Evolutionary conservation across 768 basidiomycete genomes (phyloP).

Genomic region (Amanita pseudoporphyria): DNA sequence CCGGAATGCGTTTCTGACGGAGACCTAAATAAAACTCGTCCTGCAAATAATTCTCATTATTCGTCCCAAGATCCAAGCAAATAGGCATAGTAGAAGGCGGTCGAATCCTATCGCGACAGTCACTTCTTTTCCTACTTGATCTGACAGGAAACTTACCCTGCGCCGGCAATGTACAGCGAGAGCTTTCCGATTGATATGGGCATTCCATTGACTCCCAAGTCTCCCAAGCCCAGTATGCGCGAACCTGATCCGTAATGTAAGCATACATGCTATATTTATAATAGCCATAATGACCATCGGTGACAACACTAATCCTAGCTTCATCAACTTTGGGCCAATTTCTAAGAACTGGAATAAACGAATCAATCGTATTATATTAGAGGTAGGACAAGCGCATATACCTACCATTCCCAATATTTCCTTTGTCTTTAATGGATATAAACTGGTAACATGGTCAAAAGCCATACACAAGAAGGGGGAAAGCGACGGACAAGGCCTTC

Average conservation of each 20-base stretch:
- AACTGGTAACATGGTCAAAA: constrained; percentile 31
- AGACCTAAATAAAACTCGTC: constrained; percentile 90
- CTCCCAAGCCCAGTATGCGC: constrained; percentile 83
- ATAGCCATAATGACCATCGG: constrained; percentile 49
- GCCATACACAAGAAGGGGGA: constrained; percentile 8
- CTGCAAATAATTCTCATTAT: constrained; percentile 67
- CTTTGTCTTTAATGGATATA: constrained; percentile 78
- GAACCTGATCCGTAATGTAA: constrained; percentile 41
- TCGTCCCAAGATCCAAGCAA: constrained; percentile 83
- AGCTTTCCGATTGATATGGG: constrained; percentile 90
- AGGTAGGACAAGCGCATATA: neutral
- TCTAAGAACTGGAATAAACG: constrained; percentile 35
- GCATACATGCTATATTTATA: neutral
- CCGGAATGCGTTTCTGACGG: constrained; percentile 56
- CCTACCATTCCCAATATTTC: constrained; percentile 50
- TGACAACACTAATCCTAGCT: constrained; percentile 87
- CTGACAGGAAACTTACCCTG: constrained; percentile 45
- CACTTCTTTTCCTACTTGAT: constrained; percentile 1
- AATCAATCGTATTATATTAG: constrained; percentile 1
- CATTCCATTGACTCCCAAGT: constrained; percentile 79
- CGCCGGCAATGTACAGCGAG: constrained; percentile 82
- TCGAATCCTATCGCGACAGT: constrained; percentile 42
- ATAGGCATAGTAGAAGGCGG: constrained; percentile 76
- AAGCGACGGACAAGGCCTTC: constrained; percentile 55
- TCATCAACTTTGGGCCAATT: constrained; percentile 68